These are phyloP conservation scores for Fusarium sulawesiense DNA, from an alignment of 2,329 filamentous ascomycete species.

Conservation along the genomic window DNA sequence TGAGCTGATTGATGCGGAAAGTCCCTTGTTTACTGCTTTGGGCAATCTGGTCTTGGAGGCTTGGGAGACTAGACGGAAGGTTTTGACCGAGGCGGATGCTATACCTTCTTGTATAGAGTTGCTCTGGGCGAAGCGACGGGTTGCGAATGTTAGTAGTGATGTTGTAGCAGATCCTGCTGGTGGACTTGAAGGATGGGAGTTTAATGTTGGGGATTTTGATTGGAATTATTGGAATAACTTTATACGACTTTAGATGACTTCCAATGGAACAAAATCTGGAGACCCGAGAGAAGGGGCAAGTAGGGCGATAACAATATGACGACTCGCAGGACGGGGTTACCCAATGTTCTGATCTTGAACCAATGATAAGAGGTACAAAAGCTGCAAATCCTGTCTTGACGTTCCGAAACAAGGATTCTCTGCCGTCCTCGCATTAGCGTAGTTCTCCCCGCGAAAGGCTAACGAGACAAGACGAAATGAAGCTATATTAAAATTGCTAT, in stretches of 20 bases:
- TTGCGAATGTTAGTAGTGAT: not conserved
- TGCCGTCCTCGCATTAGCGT: constrained; percentile 19
- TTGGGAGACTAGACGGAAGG: constrained; percentile 35
- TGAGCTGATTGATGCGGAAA: constrained; percentile 19
- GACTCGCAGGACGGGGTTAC: not conserved
- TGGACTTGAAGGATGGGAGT: constrained; percentile 5
- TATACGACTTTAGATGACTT: constrained; percentile 17
- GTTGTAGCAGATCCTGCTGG: not conserved
- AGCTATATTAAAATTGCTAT: accelerated
- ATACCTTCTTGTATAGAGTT: constrained; percentile 23
- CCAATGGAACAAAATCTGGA: too few species aligned
- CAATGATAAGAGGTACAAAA: not conserved
- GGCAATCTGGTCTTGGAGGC: constrained; percentile 37
- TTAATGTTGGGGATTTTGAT: constrained; percentile 19
- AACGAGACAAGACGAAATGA: not conserved
- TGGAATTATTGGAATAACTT: constrained; percentile 42
- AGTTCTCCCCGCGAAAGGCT: constrained; percentile 11
- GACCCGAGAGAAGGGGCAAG: too few species aligned
- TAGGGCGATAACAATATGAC: not conserved
- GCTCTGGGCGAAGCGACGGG: constrained; percentile 12
- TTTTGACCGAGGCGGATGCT: not conserved
- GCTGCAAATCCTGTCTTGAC: not conserved
- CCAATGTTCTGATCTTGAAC: not conserved
- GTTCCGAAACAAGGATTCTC: not conserved
- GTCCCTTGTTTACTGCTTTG: constrained; percentile 16